Conservation (phyloP, 805 yeast genomes). For the Cyberlindnera bimundalis region DNA sequence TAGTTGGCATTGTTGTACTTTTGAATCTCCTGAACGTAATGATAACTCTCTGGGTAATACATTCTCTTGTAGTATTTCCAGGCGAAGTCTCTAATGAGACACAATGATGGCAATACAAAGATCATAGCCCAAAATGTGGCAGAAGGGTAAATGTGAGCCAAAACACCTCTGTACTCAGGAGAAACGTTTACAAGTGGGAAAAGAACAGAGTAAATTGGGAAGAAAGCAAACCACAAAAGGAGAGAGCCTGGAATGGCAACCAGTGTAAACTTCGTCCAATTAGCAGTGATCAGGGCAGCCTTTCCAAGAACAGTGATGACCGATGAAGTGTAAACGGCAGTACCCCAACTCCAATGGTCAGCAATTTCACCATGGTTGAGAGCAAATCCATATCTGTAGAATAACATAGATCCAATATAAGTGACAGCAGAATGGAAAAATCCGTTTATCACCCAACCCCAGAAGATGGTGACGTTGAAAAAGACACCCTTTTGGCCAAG, state of each 20-base stretch:
- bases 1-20: conserved; percentile 90
- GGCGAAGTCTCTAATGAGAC: conserved; percentile 80
- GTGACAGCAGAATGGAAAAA: conserved; percentile 89
- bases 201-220: conserved; percentile 81
- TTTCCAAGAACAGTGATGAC: conserved; percentile 88
- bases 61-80: conserved; percentile 95
- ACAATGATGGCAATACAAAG: conserved; percentile 70
- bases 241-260: conserved; percentile 95
- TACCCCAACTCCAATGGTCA: conserved; percentile 95
- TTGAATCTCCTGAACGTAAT: conserved; percentile 94
- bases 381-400: conserved; percentile 65
- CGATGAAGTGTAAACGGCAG: conserved; percentile 83
- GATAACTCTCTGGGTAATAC: conserved; percentile 89
- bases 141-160: conserved; percentile 72
- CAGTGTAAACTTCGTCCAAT: conserved; percentile 93
- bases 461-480: conserved; percentile 85
- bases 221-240: conserved; percentile 74
- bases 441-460: conserved; percentile 98
- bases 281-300: conserved; percentile 86
- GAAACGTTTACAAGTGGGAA: conserved; percentile 86
- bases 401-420: conserved; percentile 65
- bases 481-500: conserved; percentile 87
- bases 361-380: conserved; percentile 66
- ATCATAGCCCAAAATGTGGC: conserved; percentile 79
- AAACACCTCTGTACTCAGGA: conserved; percentile 77